Evolutionary conservation across 2,329 filamentous ascomycete species (phyloP), one percentile per base, ranked within the genome.

Genomic region (Alternaria atra): DNA sequence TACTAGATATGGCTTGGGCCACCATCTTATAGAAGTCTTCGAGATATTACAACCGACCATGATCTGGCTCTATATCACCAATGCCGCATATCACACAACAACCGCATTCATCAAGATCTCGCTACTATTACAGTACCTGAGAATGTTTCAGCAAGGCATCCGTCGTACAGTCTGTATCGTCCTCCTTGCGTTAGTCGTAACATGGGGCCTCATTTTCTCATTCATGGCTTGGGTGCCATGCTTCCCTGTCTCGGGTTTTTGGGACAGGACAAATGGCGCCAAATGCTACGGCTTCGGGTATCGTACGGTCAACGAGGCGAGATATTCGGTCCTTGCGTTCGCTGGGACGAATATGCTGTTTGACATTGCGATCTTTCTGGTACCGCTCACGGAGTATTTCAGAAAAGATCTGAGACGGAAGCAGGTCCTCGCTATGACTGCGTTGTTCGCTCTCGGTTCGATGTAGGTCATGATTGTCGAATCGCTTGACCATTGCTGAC

Each of bases 71-170:
- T 77, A 74, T 39, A 43, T 74, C 6, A 64, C 68, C 17, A 73
- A 69, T 25, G 70, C 68, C 9, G 58, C 68, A 1, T 78, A 77
- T 57, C 60, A 70, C 32, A 71, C 67, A 7, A 74, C 72, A 1
- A 71, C 76, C 3, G 67, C 65, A 8, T 55, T 73, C 29, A 73
- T 78, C 58, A 79, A 79, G 52, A 35, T 78, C 20, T 76, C 77
- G 2, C 62, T 79, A 10, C 68, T 79, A 2, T 61, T 72, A 29
- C 77, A 78, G 48, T 79, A 78, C 50, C 63, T 77, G 9, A 66
- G 76, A 25, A 43, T 78, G 1, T 78, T 77, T 57, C 65, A 55
- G 4, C 51, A 65, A n/a, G 70, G 69, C 2, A 37, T 32, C 2
- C 62, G 67, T 15, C 72, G 70, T 27, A 65, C 32, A 8, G 35